phyloP scores from a whole-genome alignment of 768 basidiomycete genomes.

The Amanita polypyramis region DNA sequence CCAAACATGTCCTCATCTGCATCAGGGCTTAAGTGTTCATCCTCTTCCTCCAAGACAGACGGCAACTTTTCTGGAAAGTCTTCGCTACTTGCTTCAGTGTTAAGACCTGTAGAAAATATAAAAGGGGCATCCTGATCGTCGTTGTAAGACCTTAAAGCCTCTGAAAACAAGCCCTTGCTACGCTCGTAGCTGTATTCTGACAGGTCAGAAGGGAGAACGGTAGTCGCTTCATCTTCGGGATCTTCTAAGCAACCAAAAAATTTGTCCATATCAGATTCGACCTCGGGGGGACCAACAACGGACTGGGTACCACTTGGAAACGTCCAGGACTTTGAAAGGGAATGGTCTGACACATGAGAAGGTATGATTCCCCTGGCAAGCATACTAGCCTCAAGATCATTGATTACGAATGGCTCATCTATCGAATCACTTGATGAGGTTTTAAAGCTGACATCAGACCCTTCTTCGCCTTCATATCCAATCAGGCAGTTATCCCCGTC shows the following conservation, averaged over 20 bases:
- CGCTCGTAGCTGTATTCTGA: constrained; percentile 40
- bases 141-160: constrained; percentile 34
- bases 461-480: constrained; percentile 65
- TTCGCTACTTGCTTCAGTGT: constrained; percentile 34
- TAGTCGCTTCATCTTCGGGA: constrained; percentile 28
- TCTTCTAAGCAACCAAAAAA: constrained; percentile 71
- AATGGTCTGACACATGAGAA: constrained; percentile 24
- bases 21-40: constrained; percentile 24
- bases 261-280: constrained; percentile 47
- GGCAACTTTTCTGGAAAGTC: background rate
- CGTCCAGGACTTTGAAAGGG: constrained; percentile 63
- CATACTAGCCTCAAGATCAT: background rate
- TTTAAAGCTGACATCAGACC: constrained; percentile 37
- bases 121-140: constrained; percentile 43
- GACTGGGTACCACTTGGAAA: constrained; percentile 39
- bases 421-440: constrained; percentile 44
- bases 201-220: constrained; percentile 29
- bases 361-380: constrained; percentile 3
- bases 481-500: constrained; percentile 25
- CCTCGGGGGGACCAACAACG: constrained; percentile 15
- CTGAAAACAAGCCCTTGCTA: constrained; percentile 51
- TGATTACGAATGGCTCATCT: constrained; percentile 32
- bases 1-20: constrained; percentile 46
- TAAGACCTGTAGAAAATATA: constrained; percentile 29
- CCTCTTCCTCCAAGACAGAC: constrained; percentile 20